Evolutionary conservation across 2,329 filamentous ascomycete genomes (phyloP), one percentile per base, ranked within the genome.

Genomic region (Colletotrichum tanaceti): DNA sequence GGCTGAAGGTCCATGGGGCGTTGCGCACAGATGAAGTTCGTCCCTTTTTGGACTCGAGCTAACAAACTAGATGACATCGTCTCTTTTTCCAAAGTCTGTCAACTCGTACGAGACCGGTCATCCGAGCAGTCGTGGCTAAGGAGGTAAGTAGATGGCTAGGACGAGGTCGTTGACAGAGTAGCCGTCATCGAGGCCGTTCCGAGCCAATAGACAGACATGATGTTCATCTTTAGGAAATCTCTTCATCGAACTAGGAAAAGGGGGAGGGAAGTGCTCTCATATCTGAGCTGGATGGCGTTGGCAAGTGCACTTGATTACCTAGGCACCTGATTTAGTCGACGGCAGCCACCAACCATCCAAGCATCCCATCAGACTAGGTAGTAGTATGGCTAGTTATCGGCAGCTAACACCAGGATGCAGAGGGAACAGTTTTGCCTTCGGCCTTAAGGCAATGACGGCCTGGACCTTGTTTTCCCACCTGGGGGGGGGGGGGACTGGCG

Each of bases 11-110:
- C 57, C 47, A 35, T 46, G 53, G 35, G 54, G 60, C 54, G 61
- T 65, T 43, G 62, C 65, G 62, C 65, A 65, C 65, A 68, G 62
- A 68, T 68, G 55, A 35, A 65, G 20, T 65, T 60, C 35, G 38
- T 69, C 44, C 22, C 38, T 52, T 20, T 10, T 16, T 16, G 28
- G 20, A 57, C 18, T 55, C 18, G 20, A 52, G 16, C 35, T 24
- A 44, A 32, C n/a, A 13, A 52, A 24, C 35, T 41, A 22, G 18
- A 57, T 49, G 35, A 46, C 7, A 39, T 55, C 43, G 24, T 62
- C 47, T 55, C 32, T 55, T 54, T 65, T 38, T 24, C 4, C 44
- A 49, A 4, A 28, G 32, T 18, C 44, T 55, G n/a, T 50, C 53
- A 59, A 38, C 41, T 65, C 55, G 61, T 55, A 65, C 38, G 62